Conservation (phyloP, 2,329 filamentous ascomycete species). For the Colletotrichum orbiculare region DNA sequence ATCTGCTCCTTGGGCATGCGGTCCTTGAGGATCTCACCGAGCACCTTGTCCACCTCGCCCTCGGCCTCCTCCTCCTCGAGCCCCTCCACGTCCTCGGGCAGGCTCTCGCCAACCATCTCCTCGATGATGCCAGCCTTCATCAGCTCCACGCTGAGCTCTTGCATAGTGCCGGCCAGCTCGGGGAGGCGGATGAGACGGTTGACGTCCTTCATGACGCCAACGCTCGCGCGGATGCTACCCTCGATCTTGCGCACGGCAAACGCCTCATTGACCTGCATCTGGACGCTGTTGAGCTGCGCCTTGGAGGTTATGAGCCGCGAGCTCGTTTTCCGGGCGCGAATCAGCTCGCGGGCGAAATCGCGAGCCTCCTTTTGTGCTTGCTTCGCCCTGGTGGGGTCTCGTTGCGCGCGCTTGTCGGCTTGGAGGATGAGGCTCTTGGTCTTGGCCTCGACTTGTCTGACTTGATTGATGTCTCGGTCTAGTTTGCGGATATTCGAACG, state of each 20-base stretch:
- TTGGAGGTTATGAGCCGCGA: constrained; percentile 84
- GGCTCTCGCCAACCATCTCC: constrained; percentile 91
- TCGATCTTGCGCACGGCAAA: constrained; percentile 97
- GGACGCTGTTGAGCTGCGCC: constrained; percentile 90
- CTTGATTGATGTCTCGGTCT: constrained; percentile 87
- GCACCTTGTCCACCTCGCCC: constrained; percentile 89
- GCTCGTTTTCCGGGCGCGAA: constrained; percentile 82
- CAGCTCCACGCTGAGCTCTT: constrained; percentile 85
- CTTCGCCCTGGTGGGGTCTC: constrained; percentile 80
- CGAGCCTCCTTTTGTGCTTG: constrained; percentile 87
- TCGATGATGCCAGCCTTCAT: constrained; percentile 97
- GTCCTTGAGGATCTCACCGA: constrained; percentile 90
- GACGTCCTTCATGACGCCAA: constrained; percentile 97
- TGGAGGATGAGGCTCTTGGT: constrained; percentile 87
- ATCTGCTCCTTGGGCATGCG: constrained; percentile 72
- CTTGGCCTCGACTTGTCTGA: constrained; percentile 84
- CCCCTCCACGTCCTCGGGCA: constrained; percentile 79
- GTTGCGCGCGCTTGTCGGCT: constrained; percentile 83
- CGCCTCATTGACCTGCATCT: constrained; percentile 98
- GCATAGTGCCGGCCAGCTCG: constrained; percentile 89
- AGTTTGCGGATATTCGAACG: constrained; percentile 92
- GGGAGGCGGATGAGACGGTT: constrained; percentile 87
- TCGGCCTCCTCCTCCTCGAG: constrained; percentile 80
- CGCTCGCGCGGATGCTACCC: constrained; percentile 85
- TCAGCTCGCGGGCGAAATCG: constrained; percentile 87